Percentiles rank a stretch among this genome's conserved stretches.
phyloP scores from a whole-genome alignment of 2,329 filamentous ascomycete species.

The Phialophora expanda region DNA sequence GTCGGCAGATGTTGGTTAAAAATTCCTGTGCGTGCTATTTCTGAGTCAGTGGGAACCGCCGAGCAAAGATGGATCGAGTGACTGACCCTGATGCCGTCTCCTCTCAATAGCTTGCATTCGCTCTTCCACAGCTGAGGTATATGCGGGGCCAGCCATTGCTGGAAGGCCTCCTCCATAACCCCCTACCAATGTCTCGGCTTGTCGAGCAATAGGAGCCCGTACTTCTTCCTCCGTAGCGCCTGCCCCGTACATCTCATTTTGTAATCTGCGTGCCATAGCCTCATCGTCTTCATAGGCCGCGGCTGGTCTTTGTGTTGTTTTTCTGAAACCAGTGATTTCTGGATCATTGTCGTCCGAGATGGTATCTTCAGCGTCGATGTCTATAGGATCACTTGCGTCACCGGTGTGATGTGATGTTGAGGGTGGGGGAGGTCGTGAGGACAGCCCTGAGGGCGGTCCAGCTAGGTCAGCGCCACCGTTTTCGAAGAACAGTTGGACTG shows the following conservation, averaged over 20 bases:
- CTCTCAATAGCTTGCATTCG: slow-evolving; percentile 61
- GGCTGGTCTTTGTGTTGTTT: slow-evolving; percentile 36
- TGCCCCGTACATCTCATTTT: slow-evolving; percentile 84
- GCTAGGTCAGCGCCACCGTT: slow-evolving; percentile 69
- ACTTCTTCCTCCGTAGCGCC: slow-evolving; percentile 61
- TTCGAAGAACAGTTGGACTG: slow-evolving; percentile 88
- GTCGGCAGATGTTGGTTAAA: slow-evolving; percentile 68
- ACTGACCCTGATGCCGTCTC: slow-evolving; percentile 43
- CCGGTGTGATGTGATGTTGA: slow-evolving; percentile 26
- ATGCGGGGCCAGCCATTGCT: slow-evolving; percentile 53
- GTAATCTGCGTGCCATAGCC: slow-evolving; percentile 86
- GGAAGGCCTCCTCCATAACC: slow-evolving; percentile 61
- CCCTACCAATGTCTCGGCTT: slow-evolving; percentile 87
- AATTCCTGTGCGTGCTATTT: slow-evolving; percentile 57
- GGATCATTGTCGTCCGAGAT: slow-evolving; percentile 49
- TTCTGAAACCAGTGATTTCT: slow-evolving; percentile 44
- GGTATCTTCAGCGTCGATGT: slow-evolving; percentile 72
- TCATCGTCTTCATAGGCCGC: slow-evolving; percentile 76
- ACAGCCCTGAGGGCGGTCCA: slow-evolving; percentile 52
- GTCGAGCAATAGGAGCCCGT: slow-evolving; percentile 86
- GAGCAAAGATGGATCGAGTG: neutral
- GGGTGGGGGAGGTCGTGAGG: slow-evolving; percentile 46
- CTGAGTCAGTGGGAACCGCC: slow-evolving; percentile 15
- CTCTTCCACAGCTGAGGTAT: slow-evolving; percentile 65
- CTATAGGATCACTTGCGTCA: slow-evolving; percentile 55